Percentiles rank a stretch among this genome's conserved stretches.
phyloP scores from a whole-genome alignment of 1,284 basidiomycete genomes.

The Boletus albobrunnescens region DNA sequence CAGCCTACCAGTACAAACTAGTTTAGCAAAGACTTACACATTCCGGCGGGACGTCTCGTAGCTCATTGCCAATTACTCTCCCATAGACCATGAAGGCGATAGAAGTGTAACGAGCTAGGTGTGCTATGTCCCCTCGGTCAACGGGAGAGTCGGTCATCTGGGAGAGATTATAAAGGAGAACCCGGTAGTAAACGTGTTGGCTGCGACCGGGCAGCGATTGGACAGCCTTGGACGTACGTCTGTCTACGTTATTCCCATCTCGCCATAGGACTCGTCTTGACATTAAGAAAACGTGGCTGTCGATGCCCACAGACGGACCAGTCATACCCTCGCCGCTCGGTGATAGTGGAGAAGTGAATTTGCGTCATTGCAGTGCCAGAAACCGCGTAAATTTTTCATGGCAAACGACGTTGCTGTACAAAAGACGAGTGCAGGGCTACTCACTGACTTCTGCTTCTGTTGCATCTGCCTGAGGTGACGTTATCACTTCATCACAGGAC shows the following conservation, averaged over 20 bases:
- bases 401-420: conserved; percentile 13
- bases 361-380: conserved; percentile 24
- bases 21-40: conserved; percentile 22
- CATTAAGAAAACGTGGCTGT: conserved; percentile 29
- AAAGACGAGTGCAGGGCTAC: not conserved
- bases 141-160: conserved; percentile 16
- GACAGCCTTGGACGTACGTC: conserved; percentile 25
- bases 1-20: conserved; percentile 11
- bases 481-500: not conserved
- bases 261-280: conserved; percentile 16
- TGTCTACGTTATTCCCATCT: conserved; percentile 18
- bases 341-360: conserved; percentile 13
- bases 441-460: not conserved
- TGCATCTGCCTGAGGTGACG: conserved; percentile 1
- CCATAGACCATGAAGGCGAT: conserved; percentile 26
- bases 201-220: conserved; percentile 19
- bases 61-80: conserved; percentile 32
- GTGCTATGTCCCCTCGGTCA: conserved; percentile 16
- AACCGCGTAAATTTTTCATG: conserved; percentile 9
- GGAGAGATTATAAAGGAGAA: conserved; percentile 28
- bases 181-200: conserved; percentile 23
- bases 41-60: conserved; percentile 30
- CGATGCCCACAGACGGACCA: conserved; percentile 10
- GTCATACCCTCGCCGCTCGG: conserved; percentile 13
- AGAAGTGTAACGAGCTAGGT: conserved; percentile 14